These are phyloP conservation scores for Friedmanniomyces endolithicus DNA, from an alignment of 495 filamentous ascomycete species.

Conservation along the genomic window DNA sequence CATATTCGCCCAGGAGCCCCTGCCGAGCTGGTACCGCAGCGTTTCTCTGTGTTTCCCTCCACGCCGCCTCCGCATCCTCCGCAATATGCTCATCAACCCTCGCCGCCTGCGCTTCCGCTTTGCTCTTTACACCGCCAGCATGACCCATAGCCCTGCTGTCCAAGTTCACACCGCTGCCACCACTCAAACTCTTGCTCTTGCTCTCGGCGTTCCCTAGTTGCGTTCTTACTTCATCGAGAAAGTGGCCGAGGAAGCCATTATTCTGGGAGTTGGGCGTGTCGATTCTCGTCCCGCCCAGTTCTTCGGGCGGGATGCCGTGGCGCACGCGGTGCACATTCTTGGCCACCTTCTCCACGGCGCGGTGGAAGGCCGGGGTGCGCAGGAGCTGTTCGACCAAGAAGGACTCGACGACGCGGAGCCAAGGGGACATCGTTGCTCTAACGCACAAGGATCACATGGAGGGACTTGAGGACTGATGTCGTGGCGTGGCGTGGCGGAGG, in stretches of 20 bases:
- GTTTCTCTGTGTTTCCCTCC: constrained; percentile 6
- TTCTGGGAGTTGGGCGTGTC: constrained; percentile 11
- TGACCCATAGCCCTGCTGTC: constrained; percentile 5
- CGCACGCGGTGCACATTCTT: constrained; percentile 17
- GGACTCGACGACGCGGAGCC: constrained; percentile 16
- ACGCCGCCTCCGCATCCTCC: constrained; percentile 12
- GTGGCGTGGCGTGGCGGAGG: not conserved
- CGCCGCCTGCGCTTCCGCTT: not conserved
- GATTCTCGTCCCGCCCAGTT: constrained; percentile 29
- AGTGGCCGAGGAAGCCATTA: constrained; percentile 22
- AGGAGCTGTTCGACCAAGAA: constrained; percentile 20
- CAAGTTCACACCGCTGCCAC: not conserved
- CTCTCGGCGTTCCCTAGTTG: constrained; percentile 15
- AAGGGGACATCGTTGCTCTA: constrained; percentile 11
- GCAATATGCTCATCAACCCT: constrained; percentile 9
- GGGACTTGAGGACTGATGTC: no score
- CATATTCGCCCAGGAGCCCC: constrained; percentile 11
- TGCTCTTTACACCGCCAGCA: not conserved
- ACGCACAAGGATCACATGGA: not conserved
- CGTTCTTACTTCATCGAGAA: constrained; percentile 24
- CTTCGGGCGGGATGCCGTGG: constrained; percentile 26
- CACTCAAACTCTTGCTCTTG: constrained; percentile 2
- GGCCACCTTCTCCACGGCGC: constrained; percentile 24
- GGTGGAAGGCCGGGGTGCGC: constrained; percentile 25
- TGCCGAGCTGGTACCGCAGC: not conserved